Percentiles rank a stretch among this genome's conserved stretches.
Conservation (phyloP, 257 asterid genomes). For the Gardenia jasminoides region DNA sequence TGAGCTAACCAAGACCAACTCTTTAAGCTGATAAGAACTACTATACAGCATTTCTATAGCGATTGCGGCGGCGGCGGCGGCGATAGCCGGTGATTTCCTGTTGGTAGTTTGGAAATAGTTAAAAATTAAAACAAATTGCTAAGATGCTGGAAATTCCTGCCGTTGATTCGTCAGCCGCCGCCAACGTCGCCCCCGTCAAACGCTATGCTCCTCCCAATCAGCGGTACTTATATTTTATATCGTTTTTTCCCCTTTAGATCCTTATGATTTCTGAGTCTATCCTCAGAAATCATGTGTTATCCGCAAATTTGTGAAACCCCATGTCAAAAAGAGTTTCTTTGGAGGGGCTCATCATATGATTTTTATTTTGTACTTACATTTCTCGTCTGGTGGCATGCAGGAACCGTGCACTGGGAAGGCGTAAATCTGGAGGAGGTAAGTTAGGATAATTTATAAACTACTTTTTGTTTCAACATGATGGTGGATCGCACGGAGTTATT, state of each 20-base stretch:
- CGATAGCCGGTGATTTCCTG: constrained; percentile 14
- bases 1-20: not conserved
- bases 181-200: constrained; percentile 59
- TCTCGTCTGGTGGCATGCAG: constrained; percentile 39
- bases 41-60: not conserved
- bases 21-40: not conserved
- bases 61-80: constrained; percentile 25
- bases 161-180: constrained; percentile 54
- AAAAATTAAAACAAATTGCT: not conserved
- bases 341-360: constrained; percentile 5
- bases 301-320: not conserved
- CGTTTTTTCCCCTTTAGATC: not conserved
- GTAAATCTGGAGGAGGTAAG: constrained; percentile 92
- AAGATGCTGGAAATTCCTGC: constrained; percentile 77
- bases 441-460: not conserved
- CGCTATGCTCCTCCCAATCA: constrained; percentile 96
- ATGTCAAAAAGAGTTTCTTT: no score
- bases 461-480: not conserved
- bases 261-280: not conserved
- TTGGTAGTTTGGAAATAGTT: not conserved
- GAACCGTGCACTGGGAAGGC: constrained; percentile 83
- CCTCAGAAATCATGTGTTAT: not conserved
- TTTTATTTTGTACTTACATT: constrained; percentile 14
- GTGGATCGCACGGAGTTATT: not conserved
- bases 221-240: constrained; percentile 38